Percentiles rank a stretch among this genome's conserved stretches.
These are phyloP conservation scores for Picochlorum sp. DNA, from an alignment of 139 green algal species.

Conservation along the genomic window DNA sequence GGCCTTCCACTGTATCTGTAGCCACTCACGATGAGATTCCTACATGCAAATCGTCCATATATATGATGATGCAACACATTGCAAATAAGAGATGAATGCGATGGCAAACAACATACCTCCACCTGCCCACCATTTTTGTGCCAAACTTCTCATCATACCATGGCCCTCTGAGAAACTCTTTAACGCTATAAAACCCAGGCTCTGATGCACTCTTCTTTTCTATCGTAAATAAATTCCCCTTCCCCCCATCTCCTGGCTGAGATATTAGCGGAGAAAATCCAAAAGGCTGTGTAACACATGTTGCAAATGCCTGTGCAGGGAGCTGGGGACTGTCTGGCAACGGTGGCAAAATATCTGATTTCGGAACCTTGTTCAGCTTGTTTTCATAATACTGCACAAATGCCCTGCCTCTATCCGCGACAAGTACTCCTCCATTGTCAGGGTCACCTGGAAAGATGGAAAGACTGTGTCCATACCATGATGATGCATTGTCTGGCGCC, in stretches of 20 bases:
- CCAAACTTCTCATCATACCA: conserved; percentile 1
- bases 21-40: neutral
- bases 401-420: neutral
- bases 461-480: conserved; percentile 2
- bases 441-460: conserved; percentile 1
- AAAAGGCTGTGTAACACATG: neutral
- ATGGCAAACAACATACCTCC: neutral
- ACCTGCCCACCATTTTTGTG: neutral
- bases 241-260: neutral
- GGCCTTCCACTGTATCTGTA: neutral
- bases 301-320: neutral
- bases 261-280: neutral
- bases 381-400: conserved; percentile 1
- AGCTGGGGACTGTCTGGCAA: neutral
- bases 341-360: neutral
- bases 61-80: neutral
- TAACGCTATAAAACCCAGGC: neutral
- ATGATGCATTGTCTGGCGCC: neutral
- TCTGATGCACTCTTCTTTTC: neutral
- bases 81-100: too few species aligned
- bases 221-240: neutral
- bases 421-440: conserved; percentile 2
- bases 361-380: neutral
- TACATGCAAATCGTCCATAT: neutral
- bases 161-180: neutral